A percentile compares a stretch with the other conserved stretches of the same genome.
Evolutionary conservation across 2,329 filamentous ascomycete species (phyloP).

Genomic region (Aureobasidium sp.): DNA sequence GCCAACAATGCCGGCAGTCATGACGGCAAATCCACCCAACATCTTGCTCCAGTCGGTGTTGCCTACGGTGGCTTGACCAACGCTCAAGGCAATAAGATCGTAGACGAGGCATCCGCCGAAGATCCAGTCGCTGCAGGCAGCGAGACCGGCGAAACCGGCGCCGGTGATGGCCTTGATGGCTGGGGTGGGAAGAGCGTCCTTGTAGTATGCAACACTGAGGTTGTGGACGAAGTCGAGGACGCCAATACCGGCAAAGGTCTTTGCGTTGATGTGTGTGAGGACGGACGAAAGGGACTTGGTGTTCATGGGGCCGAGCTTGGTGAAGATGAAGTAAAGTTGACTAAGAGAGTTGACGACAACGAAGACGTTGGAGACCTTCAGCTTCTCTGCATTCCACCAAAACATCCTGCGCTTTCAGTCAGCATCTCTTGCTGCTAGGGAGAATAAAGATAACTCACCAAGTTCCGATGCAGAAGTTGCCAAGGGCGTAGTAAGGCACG

Average conservation of each 20-base stretch:
- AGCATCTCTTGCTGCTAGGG: background rate
- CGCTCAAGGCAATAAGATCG: slow-evolving; percentile 48
- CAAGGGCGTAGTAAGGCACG: slow-evolving; percentile 49
- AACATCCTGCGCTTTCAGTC: slow-evolving; percentile 49
- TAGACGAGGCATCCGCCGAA: slow-evolving; percentile 54
- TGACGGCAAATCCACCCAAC: slow-evolving; percentile 46
- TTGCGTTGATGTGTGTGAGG: slow-evolving; percentile 52
- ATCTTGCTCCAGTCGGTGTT: slow-evolving; percentile 44
- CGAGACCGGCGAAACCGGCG: slow-evolving; percentile 46
- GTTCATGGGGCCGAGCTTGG: slow-evolving; percentile 43
- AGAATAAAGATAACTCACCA: slow-evolving; percentile 24
- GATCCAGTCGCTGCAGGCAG: slow-evolving; percentile 51
- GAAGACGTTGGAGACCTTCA: slow-evolving; percentile 49
- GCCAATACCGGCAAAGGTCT: slow-evolving; percentile 55
- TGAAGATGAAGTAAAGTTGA: slow-evolving; percentile 50
- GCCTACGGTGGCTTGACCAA: slow-evolving; percentile 47
- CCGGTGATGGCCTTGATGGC: slow-evolving; percentile 48
- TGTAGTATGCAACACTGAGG: slow-evolving; percentile 49
- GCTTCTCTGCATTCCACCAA: slow-evolving; percentile 50
- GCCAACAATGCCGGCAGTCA: slow-evolving; percentile 47
- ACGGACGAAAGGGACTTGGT: slow-evolving; percentile 43
- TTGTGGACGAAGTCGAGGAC: slow-evolving; percentile 55
- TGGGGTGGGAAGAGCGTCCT: slow-evolving; percentile 40
- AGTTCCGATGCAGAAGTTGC: slow-evolving; percentile 52
- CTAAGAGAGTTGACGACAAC: slow-evolving; percentile 50